Percentiles rank a stretch among this genome's conserved stretches.
These are phyloP conservation scores for Scheffersomyces lignosus DNA, from an alignment of 805 yeast genomes.

Conservation along the genomic window DNA sequence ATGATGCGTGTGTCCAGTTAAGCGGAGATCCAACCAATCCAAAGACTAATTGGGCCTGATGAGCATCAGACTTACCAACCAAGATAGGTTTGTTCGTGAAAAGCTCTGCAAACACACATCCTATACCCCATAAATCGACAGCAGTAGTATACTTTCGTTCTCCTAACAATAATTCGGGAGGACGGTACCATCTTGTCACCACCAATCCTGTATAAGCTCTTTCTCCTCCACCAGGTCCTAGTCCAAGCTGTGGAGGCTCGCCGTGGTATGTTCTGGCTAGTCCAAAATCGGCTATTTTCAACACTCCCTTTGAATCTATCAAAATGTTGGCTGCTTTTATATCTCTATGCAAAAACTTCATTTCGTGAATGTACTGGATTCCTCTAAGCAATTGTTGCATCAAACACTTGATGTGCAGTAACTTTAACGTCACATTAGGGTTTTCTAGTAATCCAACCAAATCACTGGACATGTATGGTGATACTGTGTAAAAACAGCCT, in stretches of 20 bases:
- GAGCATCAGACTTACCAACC: slow-evolving; percentile 81
- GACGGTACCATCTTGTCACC: slow-evolving; percentile 96
- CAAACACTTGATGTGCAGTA: slow-evolving; percentile 78
- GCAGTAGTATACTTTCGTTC: slow-evolving; percentile 88
- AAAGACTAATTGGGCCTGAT: slow-evolving; percentile 83
- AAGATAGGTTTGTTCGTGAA: slow-evolving; percentile 79
- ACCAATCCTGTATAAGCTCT: slow-evolving; percentile 62
- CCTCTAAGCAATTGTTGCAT: slow-evolving; percentile 79
- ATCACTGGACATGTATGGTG: slow-evolving; percentile 92
- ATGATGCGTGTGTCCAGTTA: slow-evolving; percentile 60
- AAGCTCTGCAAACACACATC: slow-evolving; percentile 93
- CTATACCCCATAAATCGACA: slow-evolving; percentile 96
- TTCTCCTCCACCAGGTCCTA: slow-evolving; percentile 60
- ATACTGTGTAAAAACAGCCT: slow-evolving; percentile 74
- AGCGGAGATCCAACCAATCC: slow-evolving; percentile 80
- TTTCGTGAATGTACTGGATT: slow-evolving; percentile 72
- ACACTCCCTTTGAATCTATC: slow-evolving; percentile 68
- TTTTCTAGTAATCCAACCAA: slow-evolving; percentile 86
- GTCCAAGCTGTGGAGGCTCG: slow-evolving; percentile 49
- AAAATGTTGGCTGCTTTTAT: slow-evolving; percentile 95
- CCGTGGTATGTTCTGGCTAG: slow-evolving; percentile 78
- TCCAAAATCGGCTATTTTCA: slow-evolving; percentile 96
- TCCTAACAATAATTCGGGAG: slow-evolving; percentile 89
- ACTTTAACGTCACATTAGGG: slow-evolving; percentile 58
- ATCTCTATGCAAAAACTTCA: slow-evolving; percentile 73